Evolutionary conservation across 441 rosid species (phyloP).

Genomic region (Pelargonium citronellum): DNA sequence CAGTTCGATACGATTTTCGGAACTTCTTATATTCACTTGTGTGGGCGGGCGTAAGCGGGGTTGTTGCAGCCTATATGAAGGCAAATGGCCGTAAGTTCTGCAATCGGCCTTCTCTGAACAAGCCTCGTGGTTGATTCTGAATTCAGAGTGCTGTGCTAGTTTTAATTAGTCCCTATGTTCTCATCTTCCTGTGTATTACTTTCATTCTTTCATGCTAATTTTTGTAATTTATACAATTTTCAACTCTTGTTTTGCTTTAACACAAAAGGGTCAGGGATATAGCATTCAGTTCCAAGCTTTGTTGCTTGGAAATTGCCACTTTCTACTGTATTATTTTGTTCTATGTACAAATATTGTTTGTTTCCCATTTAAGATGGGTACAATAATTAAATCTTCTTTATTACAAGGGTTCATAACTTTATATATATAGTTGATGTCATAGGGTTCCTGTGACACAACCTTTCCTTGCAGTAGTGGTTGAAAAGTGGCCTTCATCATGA

Average conservation of each 20-base stretch:
- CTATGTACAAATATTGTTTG: neutral
- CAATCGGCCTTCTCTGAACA: conserved; percentile 1
- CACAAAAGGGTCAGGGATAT: neutral
- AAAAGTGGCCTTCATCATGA: neutral
- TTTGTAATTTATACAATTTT: conserved; percentile 8
- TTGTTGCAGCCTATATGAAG: neutral
- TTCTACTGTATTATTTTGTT: neutral
- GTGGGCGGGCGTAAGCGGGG: neutral
- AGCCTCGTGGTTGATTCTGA: neutral
- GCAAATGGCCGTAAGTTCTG: neutral
- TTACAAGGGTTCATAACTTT: neutral
- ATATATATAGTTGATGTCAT: neutral
- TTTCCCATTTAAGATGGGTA: neutral
- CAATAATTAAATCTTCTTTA: neutral
- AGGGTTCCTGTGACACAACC: neutral
- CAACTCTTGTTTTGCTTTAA: neutral
- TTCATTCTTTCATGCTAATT: conserved; percentile 15
- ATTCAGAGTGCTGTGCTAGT: conserved; percentile 8
- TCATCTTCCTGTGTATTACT: conserved; percentile 17
- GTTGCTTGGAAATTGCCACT: neutral
- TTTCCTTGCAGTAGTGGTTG: neutral
- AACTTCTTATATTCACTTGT: neutral
- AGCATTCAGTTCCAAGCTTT: neutral
- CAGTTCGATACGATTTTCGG: conserved; percentile 34
- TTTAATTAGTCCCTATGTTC: conserved; percentile 11